Base-by-base conservation (phyloP, 345 rosid genomes). In the Eucalyptus microcorys region DNA sequence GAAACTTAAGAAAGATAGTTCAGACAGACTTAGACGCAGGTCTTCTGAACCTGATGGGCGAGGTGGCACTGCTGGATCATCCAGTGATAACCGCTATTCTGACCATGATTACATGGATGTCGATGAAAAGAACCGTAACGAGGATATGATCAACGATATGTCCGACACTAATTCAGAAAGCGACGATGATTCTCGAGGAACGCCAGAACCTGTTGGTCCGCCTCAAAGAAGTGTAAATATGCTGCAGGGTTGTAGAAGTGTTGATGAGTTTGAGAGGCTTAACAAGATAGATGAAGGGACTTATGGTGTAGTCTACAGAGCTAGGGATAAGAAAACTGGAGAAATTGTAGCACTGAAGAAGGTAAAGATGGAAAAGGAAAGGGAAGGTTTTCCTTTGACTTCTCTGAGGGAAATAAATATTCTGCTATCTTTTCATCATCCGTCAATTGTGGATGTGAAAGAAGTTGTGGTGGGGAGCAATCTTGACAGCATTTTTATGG, bases 301-400 rank as follows among this genome's bases (percentile, higher is more conserved):
- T 87, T 98, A 98, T 92, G 99, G 99, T 76, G 99, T 98, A 91
- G 99, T 98, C 88, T 98, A 94, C 90, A 96, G 99, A 94, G 99
- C 99, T 37, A 96, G 89, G 90, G 99, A 98, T 89, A 98, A 96
- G 90, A 98, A 96, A 91, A 94, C 99, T 6, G 99, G 97, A 43
- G 99, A 97, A 93, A 92, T 98, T 89, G 99, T 98, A 90, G 99
- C 99, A 12, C 92, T 98, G 95, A 98, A 98, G 94, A 97, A 97
- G 94, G 99, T 98, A 71, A 98, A 98, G 94, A 98, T 98, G 99
- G 99, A 98, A 92, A 97, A 97, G 93, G 99, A 98, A 94, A 95
- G 99, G 89, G 99, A 98, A 95, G 99, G 99, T 86, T 98, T 98
- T 93, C 99, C 99, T 11, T 90, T 98, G 93, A 98, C 99, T 79